Percentiles rank a stretch among this genome's conserved stretches.
phyloP scores from a whole-genome alignment of 2,329 filamentous ascomycete genomes.

The Thermothelomyces thermophilus region DNA sequence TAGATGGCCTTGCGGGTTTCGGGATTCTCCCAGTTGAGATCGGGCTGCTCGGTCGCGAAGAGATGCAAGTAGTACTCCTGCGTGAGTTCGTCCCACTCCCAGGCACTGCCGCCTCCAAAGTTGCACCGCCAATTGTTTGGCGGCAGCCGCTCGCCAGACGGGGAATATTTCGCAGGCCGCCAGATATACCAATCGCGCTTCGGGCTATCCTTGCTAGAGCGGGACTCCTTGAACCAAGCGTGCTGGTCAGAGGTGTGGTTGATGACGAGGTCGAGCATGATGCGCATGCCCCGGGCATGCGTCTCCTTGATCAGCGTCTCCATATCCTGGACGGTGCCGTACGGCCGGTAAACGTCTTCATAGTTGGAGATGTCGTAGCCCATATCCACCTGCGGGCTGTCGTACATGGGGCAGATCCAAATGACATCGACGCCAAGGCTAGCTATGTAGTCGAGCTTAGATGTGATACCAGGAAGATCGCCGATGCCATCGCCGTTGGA shows the following conservation, averaged over 20 bases:
- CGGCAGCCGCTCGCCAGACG: slow-evolving; percentile 55
- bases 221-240: slow-evolving; percentile 63
- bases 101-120: slow-evolving; percentile 53
- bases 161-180: slow-evolving; percentile 36
- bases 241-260: slow-evolving; percentile 72
- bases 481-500: slow-evolving; percentile 48
- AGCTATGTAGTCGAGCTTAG: slow-evolving; percentile 45
- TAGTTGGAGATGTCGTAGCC: slow-evolving; percentile 64
- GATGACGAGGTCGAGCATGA: slow-evolving; percentile 70
- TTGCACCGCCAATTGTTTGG: slow-evolving; percentile 69
- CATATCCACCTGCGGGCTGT: slow-evolving; percentile 43
- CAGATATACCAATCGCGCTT: slow-evolving; percentile 57
- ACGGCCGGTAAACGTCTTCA: slow-evolving; percentile 45
- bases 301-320: slow-evolving; percentile 53
- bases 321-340: slow-evolving; percentile 60
- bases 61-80: slow-evolving; percentile 71
- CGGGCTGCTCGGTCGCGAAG: slow-evolving; percentile 69
- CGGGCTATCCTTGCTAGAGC: slow-evolving; percentile 52
- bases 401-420: slow-evolving; percentile 38
- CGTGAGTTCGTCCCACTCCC: slow-evolving; percentile 65
- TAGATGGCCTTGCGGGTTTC: slow-evolving; percentile 64
- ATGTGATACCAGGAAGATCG: slow-evolving; percentile 47
- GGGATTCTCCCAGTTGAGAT: slow-evolving; percentile 75
- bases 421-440: slow-evolving; percentile 44
- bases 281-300: slow-evolving; percentile 51